Conservation (phyloP, 768 basidiomycete genomes). For the Rhizopogon vesiculosus region DNA sequence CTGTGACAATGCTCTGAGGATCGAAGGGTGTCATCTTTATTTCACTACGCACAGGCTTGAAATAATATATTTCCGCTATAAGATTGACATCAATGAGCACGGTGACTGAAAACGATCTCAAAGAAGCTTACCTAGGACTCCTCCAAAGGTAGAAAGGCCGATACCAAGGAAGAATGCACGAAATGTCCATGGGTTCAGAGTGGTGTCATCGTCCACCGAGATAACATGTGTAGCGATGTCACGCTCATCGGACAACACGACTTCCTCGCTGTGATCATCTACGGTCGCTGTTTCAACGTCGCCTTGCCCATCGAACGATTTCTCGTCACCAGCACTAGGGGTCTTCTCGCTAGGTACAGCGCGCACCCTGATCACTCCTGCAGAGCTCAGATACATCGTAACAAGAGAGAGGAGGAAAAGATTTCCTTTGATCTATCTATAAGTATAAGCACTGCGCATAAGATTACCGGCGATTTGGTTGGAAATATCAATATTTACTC, state of each 20-base stretch:
- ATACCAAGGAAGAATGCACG: slow-evolving; percentile 42
- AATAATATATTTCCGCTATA: slow-evolving; percentile 48
- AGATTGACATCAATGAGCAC: slow-evolving; percentile 1
- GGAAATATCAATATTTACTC: too few species aligned
- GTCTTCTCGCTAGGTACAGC: not conserved
- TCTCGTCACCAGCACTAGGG: slow-evolving; percentile 20
- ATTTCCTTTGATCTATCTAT: not conserved
- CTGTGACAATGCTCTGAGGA: slow-evolving; percentile 19
- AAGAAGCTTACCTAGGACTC: slow-evolving; percentile 35
- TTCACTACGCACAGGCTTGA: slow-evolving; percentile 38
- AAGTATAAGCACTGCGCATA: not conserved
- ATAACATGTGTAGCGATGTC: slow-evolving; percentile 41
- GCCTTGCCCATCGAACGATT: slow-evolving; percentile 20
- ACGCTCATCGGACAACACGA: slow-evolving; percentile 35
- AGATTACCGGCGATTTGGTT: too few species aligned
- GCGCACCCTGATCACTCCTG: not conserved
- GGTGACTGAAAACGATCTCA: slow-evolving; percentile 3
- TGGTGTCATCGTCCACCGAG: slow-evolving; percentile 38
- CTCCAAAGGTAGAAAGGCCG: slow-evolving; percentile 42
- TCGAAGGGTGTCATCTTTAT: not conserved
- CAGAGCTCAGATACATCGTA: slow-evolving; percentile 1
- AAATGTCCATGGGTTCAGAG: slow-evolving; percentile 41
- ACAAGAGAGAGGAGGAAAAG: not conserved
- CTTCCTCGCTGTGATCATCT: slow-evolving; percentile 20
- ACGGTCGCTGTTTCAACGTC: slow-evolving; percentile 29